Evolutionary conservation across 2,329 filamentous ascomycete genomes (phyloP).

Genomic region (Colletotrichum higginsianum): DNA sequence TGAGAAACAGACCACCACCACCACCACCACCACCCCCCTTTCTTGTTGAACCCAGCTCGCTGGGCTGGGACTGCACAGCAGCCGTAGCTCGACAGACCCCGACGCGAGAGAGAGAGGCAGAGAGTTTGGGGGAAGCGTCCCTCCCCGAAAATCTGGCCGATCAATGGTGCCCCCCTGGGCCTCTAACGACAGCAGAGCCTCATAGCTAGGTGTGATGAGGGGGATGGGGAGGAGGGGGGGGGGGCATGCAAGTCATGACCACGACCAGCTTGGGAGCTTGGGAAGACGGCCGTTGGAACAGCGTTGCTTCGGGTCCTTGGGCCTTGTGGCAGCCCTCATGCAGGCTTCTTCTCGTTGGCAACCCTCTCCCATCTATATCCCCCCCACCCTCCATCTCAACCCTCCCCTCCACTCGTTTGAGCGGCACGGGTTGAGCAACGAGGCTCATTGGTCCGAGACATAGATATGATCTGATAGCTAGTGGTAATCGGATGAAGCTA

Average conservation of each 20-base stretch:
- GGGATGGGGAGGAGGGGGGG: background rate
- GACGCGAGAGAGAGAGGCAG: too few relatives aligned
- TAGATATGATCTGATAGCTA: constrained; percentile 19
- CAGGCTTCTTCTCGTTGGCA: background rate
- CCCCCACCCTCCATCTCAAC: background rate
- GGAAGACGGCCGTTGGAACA: constrained; percentile 9
- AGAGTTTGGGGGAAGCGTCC: constrained; percentile 12
- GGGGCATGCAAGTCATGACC: background rate
- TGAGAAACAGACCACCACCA: background rate
- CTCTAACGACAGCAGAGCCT: constrained; percentile 2
- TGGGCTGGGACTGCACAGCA: constrained; percentile 6
- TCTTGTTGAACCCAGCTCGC: background rate
- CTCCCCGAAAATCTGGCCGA: constrained; percentile 4
- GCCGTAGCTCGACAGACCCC: background rate
- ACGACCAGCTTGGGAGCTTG: background rate
- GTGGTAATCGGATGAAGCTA: background rate
- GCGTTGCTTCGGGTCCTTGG: background rate
- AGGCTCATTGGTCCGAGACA: constrained; percentile 25
- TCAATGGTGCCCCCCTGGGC: too few relatives aligned
- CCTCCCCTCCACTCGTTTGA: background rate
- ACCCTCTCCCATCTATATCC: too few relatives aligned
- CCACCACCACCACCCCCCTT: background rate
- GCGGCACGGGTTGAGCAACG: background rate
- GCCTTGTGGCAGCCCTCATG: constrained; percentile 6
- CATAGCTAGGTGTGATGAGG: background rate